Evolutionary conservation across 257 asterid genomes (phyloP).

Genomic region (Solanum etuberosum): DNA sequence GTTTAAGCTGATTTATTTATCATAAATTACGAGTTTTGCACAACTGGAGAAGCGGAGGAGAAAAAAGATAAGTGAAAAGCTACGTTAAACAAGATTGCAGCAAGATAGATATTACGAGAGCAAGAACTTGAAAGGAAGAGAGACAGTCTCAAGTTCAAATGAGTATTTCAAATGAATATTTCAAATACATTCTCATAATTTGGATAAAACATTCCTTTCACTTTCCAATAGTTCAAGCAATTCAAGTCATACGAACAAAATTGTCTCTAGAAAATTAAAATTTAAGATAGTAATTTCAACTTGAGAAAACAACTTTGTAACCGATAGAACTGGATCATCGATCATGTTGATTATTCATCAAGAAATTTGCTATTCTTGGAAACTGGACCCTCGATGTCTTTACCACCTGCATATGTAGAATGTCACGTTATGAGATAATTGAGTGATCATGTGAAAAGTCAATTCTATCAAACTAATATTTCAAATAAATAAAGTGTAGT

Average conservation of each 20-base stretch:
- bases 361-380: neutral
- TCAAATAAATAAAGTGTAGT: neutral
- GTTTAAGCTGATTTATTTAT: no score
- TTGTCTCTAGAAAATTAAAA: neutral
- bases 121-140: no score
- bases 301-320: neutral
- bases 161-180: no score
- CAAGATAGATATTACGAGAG: no score
- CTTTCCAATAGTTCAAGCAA: neutral
- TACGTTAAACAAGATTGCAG: no score
- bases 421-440: no score
- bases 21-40: no score
- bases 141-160: no score
- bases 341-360: neutral
- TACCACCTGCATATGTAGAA: neutral
- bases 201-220: neutral
- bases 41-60: no score
- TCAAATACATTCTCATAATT: neutral
- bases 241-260: neutral
- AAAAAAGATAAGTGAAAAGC: no score
- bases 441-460: neutral
- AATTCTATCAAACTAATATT: neutral
- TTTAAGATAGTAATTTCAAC: neutral
- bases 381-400: neutral
- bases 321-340: neutral